Base-by-base conservation (phyloP, 257 asterid genomes). In the Rauvolfia tetraphylla region DNA sequence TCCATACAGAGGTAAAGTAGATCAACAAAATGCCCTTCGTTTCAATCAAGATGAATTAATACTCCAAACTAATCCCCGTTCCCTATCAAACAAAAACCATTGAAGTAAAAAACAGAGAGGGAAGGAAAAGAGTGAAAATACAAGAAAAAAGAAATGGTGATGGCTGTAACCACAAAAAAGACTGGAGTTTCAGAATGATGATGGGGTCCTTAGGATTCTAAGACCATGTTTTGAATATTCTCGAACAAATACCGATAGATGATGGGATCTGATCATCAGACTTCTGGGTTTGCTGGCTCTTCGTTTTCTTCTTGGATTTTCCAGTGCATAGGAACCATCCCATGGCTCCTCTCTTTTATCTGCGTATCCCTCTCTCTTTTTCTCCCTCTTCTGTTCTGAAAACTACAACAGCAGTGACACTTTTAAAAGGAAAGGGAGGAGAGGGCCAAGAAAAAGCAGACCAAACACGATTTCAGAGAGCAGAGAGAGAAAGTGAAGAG, bases 221-320 rank as follows among this genome's bases (percentile, higher is more conserved):
- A 31, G 11, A 71, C 51, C 38, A 15, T 39, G 44, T 71, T n/a
- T 56, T 33, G 18, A 15, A 38, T 68, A 41, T 72, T 51, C 54
- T 2, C 14, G 68, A 61, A 66, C 20, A 65, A 78, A 68, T 79
- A 91, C 93, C 95, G 74, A 71, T 74, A 34, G 87, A 78, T 80
- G 96, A 81, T 67, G 90, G 85, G 97, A 91, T 91, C 97, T 87
- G 93, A 87, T 90, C 89, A 80, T 85, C 87, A 67, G 86, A 27
- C 76, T 84, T 83, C 67, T 79, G 85, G 79, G 62, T 81, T 67
- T 71, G 82, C 36, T 77, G 86, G 79, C 83, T 75, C 79, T 83
- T 88, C 4, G 79, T 61, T 73, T 86, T 87, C 86, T 86, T 92
- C 88, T 84, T 85, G n/a, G 92, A 86, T 86, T 90, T 90, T 76